These are phyloP conservation scores for Nymphaea colorata DNA, from an alignment of 164 flowering plant genomes.

Conservation along the genomic window DNA sequence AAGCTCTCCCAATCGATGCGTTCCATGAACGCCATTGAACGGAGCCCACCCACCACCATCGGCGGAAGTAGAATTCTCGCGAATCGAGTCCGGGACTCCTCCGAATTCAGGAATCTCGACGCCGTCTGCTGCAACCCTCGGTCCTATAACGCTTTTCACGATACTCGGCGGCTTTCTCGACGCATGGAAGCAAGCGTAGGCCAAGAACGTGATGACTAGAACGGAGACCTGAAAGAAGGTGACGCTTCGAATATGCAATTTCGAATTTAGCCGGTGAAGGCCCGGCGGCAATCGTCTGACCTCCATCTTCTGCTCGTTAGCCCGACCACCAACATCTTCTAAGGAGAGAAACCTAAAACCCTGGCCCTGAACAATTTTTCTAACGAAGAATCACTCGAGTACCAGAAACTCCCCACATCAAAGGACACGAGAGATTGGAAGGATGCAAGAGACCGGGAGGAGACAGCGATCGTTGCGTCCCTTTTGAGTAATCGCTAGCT, in stretches of 20 bases:
- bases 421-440: not conserved
- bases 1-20: conserved; percentile 77
- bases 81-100: conserved; percentile 1
- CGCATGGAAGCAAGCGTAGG: conserved; percentile 92
- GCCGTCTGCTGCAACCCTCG: conserved; percentile 9
- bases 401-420: not conserved
- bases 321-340: not conserved
- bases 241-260: conserved; percentile 19
- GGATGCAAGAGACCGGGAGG: not conserved
- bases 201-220: conserved; percentile 62
- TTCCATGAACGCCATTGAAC: conserved; percentile 51
- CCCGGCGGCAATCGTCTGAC: not conserved
- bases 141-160: conserved; percentile 62
- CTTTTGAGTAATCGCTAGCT: not conserved
- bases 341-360: not conserved
- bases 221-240: conserved; percentile 42
- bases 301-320: not conserved
- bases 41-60: conserved; percentile 70
- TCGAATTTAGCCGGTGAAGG: not conserved
- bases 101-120: not conserved
- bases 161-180: conserved; percentile 93
- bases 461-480: not conserved
- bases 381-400: not conserved
- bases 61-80: not conserved
- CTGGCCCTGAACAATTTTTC: not conserved